Conservation (phyloP, 371 early-diverging fungal species). For the Apophysomyces sp. region DNA sequence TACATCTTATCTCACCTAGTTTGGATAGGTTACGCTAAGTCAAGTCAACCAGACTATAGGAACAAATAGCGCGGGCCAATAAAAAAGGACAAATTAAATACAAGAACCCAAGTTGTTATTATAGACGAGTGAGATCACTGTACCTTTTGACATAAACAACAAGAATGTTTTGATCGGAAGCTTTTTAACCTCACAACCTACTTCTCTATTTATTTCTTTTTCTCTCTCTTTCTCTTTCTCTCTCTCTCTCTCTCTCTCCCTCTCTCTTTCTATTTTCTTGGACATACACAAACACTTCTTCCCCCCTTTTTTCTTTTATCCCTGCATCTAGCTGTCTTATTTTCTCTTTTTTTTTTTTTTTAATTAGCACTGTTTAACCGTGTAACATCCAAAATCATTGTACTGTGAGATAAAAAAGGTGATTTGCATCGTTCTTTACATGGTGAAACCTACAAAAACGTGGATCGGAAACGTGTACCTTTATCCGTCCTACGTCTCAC, state of each 20-base stretch:
- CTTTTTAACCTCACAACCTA: background rate
- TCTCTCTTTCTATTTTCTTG: background rate
- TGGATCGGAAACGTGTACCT: background rate
- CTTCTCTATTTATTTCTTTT: background rate
- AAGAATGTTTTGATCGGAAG: background rate
- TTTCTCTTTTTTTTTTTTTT: constrained; percentile 3
- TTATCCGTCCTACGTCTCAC: background rate
- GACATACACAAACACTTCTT: background rate
- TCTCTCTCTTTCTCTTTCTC: constrained; percentile 7
- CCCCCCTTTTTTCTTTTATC: background rate
- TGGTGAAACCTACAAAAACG: constrained; percentile 1
- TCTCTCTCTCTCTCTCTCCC: background rate
- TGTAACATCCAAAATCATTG: background rate
- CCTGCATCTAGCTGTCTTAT: background rate
- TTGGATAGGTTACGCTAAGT: background rate
- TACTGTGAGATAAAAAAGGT: constrained; percentile 1
- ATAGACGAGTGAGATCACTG: background rate
- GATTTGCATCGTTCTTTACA: constrained; percentile 1
- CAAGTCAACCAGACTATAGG: background rate
- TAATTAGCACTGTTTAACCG: constrained; percentile 1
- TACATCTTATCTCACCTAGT: background rate
- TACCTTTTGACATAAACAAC: background rate
- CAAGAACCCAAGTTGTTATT: background rate
- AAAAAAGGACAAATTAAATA: background rate
- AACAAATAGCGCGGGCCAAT: background rate